phyloP scores from a whole-genome alignment of 768 basidiomycete species.

The Mycena maculata region DNA sequence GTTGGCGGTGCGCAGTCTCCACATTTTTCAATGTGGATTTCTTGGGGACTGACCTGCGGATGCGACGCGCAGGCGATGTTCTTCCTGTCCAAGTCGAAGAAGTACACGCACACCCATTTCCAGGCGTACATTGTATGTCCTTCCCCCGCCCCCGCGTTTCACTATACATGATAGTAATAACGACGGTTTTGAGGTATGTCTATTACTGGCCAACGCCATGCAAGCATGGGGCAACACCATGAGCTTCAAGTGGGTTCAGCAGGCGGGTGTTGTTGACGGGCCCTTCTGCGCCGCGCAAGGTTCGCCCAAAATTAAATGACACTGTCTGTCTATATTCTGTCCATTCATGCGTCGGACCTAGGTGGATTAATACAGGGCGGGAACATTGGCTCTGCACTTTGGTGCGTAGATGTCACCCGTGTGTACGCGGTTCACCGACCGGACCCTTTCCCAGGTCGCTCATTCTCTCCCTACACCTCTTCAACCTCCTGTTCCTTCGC shows the following conservation, averaged over 20 bases:
- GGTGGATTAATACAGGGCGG: slow-evolving; percentile 48
- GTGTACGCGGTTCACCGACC: background rate
- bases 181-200: no score
- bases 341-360: background rate
- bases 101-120: slow-evolving; percentile 35
- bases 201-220: slow-evolving; percentile 37
- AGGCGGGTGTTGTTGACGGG: slow-evolving; percentile 16
- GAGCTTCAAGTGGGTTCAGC: slow-evolving; percentile 35
- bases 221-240: slow-evolving; percentile 33
- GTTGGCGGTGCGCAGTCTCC: slow-evolving; percentile 23
- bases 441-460: slow-evolving; percentile 25
- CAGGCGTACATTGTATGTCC: slow-evolving; percentile 36
- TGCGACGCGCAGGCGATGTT: slow-evolving; percentile 19
- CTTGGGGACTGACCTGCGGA: no score
- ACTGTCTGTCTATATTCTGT: background rate
- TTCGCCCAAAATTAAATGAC: no score
- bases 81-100: slow-evolving; percentile 20
- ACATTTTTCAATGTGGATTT: background rate
- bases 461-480: slow-evolving; percentile 27
- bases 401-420: slow-evolving; percentile 37
- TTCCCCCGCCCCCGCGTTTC: no score
- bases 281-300: slow-evolving; percentile 34
- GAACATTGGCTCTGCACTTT: slow-evolving; percentile 54
- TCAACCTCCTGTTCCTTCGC: slow-evolving; percentile 52
- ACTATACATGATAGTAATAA: no score